phyloP scores from a whole-genome alignment of 768 basidiomycete species.

The Phaeolepiota aurea region DNA sequence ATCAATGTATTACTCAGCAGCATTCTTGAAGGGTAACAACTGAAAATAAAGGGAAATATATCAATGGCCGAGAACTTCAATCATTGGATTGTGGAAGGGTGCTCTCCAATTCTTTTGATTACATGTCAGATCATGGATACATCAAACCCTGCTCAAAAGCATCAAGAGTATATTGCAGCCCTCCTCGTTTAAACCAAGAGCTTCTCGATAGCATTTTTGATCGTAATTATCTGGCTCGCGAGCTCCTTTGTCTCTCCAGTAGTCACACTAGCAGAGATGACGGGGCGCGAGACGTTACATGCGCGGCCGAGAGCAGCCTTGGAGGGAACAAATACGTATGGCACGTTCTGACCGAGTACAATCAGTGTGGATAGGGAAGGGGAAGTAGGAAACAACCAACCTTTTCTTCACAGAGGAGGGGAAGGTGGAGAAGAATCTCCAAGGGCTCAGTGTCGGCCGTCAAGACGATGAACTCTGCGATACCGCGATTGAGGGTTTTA shows the following conservation, averaged over 20 bases:
- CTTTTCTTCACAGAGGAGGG: slow-evolving; percentile 98
- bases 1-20: neutral
- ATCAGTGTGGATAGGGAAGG: slow-evolving; percentile 4
- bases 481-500: slow-evolving; percentile 96
- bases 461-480: slow-evolving; percentile 95
- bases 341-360: slow-evolving; percentile 70
- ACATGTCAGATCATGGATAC: no score
- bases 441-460: slow-evolving; percentile 96
- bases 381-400: slow-evolving; percentile 24
- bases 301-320: slow-evolving; percentile 95
- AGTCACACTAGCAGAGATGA: slow-evolving; percentile 94
- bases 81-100: no score
- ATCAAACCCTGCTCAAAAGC: no score
- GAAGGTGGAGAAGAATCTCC: slow-evolving; percentile 95
- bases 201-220: slow-evolving; percentile 81
- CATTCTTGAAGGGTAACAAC: no score
- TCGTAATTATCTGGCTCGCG: slow-evolving; percentile 75
- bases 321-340: slow-evolving; percentile 90
- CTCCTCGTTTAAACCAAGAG: slow-evolving; percentile 31
- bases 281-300: slow-evolving; percentile 90
- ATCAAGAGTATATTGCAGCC: neutral
- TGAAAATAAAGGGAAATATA: no score
- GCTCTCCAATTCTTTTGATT: no score
- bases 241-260: slow-evolving; percentile 92
- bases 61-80: no score